Evolutionary conservation across 345 rosid genomes (phyloP).

Genomic region (Salix dunnii): DNA sequence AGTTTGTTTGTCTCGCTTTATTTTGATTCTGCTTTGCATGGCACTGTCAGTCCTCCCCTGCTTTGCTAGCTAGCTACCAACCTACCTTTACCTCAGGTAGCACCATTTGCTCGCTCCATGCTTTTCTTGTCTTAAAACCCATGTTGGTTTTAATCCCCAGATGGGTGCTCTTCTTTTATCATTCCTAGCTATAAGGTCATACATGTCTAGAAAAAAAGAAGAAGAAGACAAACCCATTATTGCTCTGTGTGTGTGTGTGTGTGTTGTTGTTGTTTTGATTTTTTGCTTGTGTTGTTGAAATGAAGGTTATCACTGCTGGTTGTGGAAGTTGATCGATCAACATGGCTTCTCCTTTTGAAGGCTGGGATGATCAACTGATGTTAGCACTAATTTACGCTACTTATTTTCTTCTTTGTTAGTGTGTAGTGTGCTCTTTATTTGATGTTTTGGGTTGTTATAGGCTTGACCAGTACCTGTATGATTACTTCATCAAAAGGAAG

Average conservation of each 20-base stretch:
- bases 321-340: not conserved
- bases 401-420: not conserved
- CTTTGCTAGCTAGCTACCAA: conserved; percentile 8
- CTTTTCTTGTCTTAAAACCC: not conserved
- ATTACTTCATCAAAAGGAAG: conserved; percentile 36
- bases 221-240: too few species aligned
- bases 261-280: not conserved
- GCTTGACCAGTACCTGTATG: conserved; percentile 36
- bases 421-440: not conserved
- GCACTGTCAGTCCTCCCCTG: conserved; percentile 13
- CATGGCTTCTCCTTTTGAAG: not conserved
- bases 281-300: not conserved
- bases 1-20: not conserved
- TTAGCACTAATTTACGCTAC: not conserved
- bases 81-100: not conserved
- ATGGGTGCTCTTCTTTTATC: conserved; percentile 1
- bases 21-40: conserved; percentile 27
- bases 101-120: not conserved
- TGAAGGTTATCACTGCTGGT: not conserved
- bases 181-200: not conserved
- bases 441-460: conserved; percentile 12
- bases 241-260: too few species aligned
- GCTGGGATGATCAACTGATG: conserved; percentile 18
- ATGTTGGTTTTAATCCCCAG: conserved; percentile 1
- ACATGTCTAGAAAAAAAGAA: not conserved